Base-by-base conservation (phyloP, 2,329 filamentous ascomycete genomes). In the Amauroascus niger region DNA sequence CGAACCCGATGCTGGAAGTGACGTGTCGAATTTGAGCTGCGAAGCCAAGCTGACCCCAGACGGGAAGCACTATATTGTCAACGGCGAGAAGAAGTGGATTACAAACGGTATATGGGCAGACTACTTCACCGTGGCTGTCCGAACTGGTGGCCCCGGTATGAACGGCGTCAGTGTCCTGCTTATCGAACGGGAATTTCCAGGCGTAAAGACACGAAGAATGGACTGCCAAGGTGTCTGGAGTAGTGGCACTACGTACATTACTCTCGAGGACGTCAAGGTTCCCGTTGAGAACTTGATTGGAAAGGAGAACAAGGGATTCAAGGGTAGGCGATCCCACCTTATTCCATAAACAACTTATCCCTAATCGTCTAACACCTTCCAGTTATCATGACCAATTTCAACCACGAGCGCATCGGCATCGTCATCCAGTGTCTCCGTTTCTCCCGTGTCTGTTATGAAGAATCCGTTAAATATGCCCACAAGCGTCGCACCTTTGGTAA, bases 1-100 rank as follows among this genome's bases (percentile, higher is more conserved):
- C 0, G 93, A 98, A 74, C 93, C 86, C 57, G 91, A 97, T 73
- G 93, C 90, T 11, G 93, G 93, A 43, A 88, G 83, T 60, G 93
- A 98, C 68, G 93, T 98, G 8, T 93, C 93, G 56, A 97, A 95
- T 73, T 70, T 98, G 61, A 93, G 84, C 13, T 97, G 91, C 71
- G 90, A 97, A 77, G 93, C 93, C 24, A 95, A 95, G 78, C 79
- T 97, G 55, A 87, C 81, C 59, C 87, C 93, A 63, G 93, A 98
- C 64, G 93, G 93, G 66, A 97, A 97, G 78, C 88, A 97, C 75
- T 98, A 94, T 74, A 97, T 97, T 62, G 93, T 98, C 73, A 98
- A 97, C 67, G 93, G 93, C 53, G 91, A 96, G 81, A 97, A 98
- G 86, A 98, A 98, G 76, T 97, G 93, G 91, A 97, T 97, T 71